Evolutionary conservation across 2,329 filamentous ascomycete species (phyloP).

Genomic region (Myriosclerotinia duriaeana): DNA sequence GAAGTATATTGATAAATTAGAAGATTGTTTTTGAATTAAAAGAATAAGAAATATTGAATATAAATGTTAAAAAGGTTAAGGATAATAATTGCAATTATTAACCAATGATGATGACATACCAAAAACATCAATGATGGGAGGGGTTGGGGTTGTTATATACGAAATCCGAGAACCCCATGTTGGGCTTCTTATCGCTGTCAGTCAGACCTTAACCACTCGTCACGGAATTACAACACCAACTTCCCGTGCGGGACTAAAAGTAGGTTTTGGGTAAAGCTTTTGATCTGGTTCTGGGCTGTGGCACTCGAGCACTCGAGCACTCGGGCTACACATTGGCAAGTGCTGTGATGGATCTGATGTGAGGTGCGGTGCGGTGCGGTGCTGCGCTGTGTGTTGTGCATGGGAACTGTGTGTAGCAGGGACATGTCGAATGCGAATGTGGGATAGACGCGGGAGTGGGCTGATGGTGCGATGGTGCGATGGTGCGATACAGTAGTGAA

Average conservation of each 20-base stretch:
- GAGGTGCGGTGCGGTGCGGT: background rate
- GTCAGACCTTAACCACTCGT: conserved; percentile 11
- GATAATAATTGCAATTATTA: no score
- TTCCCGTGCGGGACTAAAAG: conserved; percentile 8
- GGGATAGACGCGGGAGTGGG: background rate
- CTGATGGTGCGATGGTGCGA: background rate
- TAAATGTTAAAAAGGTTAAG: no score
- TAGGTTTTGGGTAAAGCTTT: background rate
- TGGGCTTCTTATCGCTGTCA: background rate
- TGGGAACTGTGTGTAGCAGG: background rate
- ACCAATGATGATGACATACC: no score
- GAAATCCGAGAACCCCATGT: no score
- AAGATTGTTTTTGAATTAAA: no score
- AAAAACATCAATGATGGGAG: no score
- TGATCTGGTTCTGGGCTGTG: background rate
- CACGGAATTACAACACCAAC: conserved; percentile 3
- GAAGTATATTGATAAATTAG: no score
- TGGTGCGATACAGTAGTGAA: background rate
- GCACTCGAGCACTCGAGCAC: background rate
- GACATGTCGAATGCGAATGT: no score
- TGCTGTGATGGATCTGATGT: background rate
- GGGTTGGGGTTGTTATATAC: no score
- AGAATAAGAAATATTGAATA: no score
- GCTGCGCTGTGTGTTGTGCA: conserved; percentile 1
- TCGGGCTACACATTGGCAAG: conserved; percentile 4